Base-by-base conservation (phyloP, 208 protist species). In the Crithidia expoeki region DNA sequence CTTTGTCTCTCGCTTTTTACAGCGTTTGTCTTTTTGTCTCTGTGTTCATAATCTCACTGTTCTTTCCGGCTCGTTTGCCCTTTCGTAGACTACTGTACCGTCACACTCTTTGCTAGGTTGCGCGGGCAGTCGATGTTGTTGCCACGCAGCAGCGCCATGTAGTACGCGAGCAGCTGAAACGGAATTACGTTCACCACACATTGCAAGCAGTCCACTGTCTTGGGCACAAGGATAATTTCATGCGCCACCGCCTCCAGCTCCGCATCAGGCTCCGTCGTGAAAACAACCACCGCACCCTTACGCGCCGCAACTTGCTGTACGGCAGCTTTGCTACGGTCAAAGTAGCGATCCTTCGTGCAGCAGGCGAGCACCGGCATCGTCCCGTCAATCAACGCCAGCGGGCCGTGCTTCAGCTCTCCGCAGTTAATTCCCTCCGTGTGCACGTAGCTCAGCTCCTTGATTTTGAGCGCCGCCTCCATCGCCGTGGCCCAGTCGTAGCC, bases 381-480 rank as follows among this genome's bases (percentile, higher is more conserved):
- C 60, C 93, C 86, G 52, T 99, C 97, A 38, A 99, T 93, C 6
- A 99, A 82, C 27, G 98, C 98, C 17, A 99, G 89, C 14, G 98
- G 97, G 11, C 98, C 98, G 69, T 99, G 98, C 85, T 99, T 99
- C 11, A 99, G 85, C 64, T 98, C 98, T 9, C 98, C 98, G 1
- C 87, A 86, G 59, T 96, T 86, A 61, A 99, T 97, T 50, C 97
- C 98, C 74, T 99, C 98, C 6, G 96, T 94, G 76, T 99, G 97
- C 23, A 99, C 90, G 84, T 99, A 99, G 14, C 87, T 95, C 44
- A 99, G 76, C 84, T 99, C 98, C 79, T 99, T 99, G 60, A 99
- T 85, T 75, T 99, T 99, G 32, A 99, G 82, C 19, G 97, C 90
- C 17, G 94, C 97, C 81, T 99, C 98, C 40, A 98, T 67, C 32